Conservation (phyloP, 2,329 filamentous ascomycete species). For the Chaetomiaceae sp. region DNA sequence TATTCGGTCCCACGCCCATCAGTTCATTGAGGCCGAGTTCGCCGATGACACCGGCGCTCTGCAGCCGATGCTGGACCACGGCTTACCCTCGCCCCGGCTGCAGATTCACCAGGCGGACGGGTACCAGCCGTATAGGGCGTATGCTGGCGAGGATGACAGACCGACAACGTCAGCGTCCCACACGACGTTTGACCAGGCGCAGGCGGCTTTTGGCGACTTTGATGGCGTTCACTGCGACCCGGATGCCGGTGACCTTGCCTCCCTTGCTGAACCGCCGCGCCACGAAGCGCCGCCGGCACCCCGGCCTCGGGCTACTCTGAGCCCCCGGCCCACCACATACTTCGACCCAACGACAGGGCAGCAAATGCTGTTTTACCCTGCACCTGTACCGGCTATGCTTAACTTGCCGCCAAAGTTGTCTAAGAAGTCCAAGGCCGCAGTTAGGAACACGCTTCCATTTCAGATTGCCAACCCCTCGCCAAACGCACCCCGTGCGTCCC, state of each 20-base stretch:
- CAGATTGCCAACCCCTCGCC: constrained; percentile 65
- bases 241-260: constrained; percentile 32
- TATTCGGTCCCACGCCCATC: constrained; percentile 32
- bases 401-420: constrained; percentile 88
- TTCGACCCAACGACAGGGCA: constrained; percentile 62
- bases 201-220: constrained; percentile 70
- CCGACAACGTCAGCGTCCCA: constrained; percentile 50
- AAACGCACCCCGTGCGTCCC: constrained; percentile 32
- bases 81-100: constrained; percentile 16
- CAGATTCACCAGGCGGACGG: constrained; percentile 26
- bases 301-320: constrained; percentile 17
- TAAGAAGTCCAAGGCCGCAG: constrained; percentile 58
- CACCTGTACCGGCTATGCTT: constrained; percentile 87
- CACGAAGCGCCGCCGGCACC: constrained; percentile 19
- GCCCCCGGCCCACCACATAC: constrained; percentile 51
- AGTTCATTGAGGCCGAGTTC: constrained; percentile 33
- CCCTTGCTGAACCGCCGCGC: constrained; percentile 7
- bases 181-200: constrained; percentile 60
- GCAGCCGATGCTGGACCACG: constrained; percentile 21
- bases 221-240: constrained; percentile 73
- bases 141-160: constrained; percentile 33
- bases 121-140: constrained; percentile 16
- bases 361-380: constrained; percentile 91
- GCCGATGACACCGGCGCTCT: constrained; percentile 16
- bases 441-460: constrained; percentile 65